phyloP scores from a whole-genome alignment of 352 stramenopile genomes.

The Globisporangium nagaii region DNA sequence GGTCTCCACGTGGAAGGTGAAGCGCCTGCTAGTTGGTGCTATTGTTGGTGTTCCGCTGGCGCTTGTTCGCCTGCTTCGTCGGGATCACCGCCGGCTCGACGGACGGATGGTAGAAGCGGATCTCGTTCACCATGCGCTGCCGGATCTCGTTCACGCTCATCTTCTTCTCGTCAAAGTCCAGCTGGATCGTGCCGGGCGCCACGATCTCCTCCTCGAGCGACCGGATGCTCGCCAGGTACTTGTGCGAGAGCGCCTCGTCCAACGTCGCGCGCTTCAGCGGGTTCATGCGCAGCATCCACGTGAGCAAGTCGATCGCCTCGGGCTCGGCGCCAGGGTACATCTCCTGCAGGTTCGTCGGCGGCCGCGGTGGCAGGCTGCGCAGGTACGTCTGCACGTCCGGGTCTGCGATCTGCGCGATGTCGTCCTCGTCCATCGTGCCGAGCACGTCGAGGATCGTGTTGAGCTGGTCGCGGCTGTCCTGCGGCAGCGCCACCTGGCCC shows the following conservation, averaged over 20 bases:
- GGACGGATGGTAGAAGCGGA: constrained; percentile 70
- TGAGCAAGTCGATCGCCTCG: constrained; percentile 73
- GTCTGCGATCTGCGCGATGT: constrained; percentile 83
- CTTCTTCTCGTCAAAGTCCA: constrained; percentile 86
- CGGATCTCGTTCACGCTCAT: constrained; percentile 79
- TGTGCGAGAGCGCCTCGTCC: constrained; percentile 77
- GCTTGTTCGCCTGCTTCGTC: constrained; percentile 12
- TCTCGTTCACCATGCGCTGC: constrained; percentile 74
- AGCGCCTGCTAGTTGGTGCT: background rate
- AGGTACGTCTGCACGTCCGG: constrained; percentile 81
- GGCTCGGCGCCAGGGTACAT: constrained; percentile 82
- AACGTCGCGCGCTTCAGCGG: constrained; percentile 71
- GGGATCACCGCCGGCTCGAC: constrained; percentile 8
- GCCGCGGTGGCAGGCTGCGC: constrained; percentile 59
- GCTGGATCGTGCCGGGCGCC: constrained; percentile 70
- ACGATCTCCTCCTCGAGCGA: constrained; percentile 84
- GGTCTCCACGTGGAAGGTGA: background rate
- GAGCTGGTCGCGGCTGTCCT: constrained; percentile 82
- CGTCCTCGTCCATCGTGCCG: constrained; percentile 80
- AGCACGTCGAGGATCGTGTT: constrained; percentile 87
- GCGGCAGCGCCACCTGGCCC: constrained; percentile 65
- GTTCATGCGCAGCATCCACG: constrained; percentile 87
- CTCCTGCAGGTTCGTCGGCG: constrained; percentile 69
- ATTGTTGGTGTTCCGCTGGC: constrained; percentile 9
- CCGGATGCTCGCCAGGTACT: constrained; percentile 81